Conservation (phyloP, 768 basidiomycete species). For the Boletus edulis region DNA sequence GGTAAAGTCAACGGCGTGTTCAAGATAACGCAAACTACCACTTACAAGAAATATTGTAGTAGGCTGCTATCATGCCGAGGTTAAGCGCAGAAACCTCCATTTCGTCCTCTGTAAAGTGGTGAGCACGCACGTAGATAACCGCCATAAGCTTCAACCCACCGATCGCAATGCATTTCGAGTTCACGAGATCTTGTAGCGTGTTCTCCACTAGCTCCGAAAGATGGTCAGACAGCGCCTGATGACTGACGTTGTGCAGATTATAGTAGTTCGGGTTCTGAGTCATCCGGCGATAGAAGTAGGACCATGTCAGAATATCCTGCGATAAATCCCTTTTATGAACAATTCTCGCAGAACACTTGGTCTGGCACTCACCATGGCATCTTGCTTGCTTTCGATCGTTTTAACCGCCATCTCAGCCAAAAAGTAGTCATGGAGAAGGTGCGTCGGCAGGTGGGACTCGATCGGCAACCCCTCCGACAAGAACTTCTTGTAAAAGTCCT, state of each 20-base stretch:
- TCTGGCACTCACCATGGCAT: slow-evolving; percentile 68
- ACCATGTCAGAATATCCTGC: slow-evolving; percentile 97
- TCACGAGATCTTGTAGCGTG: slow-evolving; percentile 86
- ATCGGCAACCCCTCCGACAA: slow-evolving; percentile 95
- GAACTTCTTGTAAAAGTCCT: slow-evolving; percentile 99
- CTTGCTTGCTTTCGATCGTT: slow-evolving; percentile 99
- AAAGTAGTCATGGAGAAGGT: slow-evolving; percentile 94
- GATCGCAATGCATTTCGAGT: slow-evolving; percentile 92
- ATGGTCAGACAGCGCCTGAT: slow-evolving; percentile 94
- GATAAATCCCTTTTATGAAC: background rate
- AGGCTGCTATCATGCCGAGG: slow-evolving; percentile 97
- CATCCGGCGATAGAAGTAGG: slow-evolving; percentile 96
- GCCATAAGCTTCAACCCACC: slow-evolving; percentile 42
- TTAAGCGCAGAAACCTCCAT: slow-evolving; percentile 92
- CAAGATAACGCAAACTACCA: slow-evolving; percentile 4
- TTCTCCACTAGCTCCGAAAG: slow-evolving; percentile 94
- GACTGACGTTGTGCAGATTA: slow-evolving; percentile 91
- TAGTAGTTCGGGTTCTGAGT: slow-evolving; percentile 97
- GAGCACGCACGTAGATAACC: background rate
- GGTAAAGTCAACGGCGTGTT: background rate
- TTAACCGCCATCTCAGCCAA: slow-evolving; percentile 97
- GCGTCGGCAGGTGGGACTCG: slow-evolving; percentile 90
- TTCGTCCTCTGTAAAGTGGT: slow-evolving; percentile 62
- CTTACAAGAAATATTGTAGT: slow-evolving; percentile 91
- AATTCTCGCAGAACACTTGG: background rate